phyloP scores from a whole-genome alignment of 2,329 filamentous ascomycete species.

The Aspergillus proliferans region DNA sequence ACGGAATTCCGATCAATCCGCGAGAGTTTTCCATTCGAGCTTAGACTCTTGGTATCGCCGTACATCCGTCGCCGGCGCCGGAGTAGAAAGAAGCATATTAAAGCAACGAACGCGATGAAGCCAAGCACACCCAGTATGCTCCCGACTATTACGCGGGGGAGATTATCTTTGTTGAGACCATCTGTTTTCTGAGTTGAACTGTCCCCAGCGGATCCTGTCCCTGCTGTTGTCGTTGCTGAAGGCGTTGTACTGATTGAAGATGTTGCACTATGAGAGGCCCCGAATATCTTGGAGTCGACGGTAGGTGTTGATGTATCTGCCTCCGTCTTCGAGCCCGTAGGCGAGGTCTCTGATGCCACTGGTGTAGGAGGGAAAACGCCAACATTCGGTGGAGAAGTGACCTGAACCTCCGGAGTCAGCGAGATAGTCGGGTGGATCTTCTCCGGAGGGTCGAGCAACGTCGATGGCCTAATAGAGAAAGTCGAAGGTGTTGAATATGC shows the following conservation, averaged over 20 bases:
- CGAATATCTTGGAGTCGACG: background rate
- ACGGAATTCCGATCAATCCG: constrained; percentile 8
- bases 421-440: background rate
- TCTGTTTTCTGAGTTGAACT: background rate
- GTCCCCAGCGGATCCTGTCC: background rate
- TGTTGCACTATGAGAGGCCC: background rate
- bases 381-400: background rate
- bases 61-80: constrained; percentile 16
- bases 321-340: background rate
- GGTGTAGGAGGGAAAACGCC: background rate
- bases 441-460: background rate
- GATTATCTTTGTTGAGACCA: background rate
- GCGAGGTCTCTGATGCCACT: background rate
- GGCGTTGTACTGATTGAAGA: background rate
- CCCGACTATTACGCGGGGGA: constrained; percentile 22
- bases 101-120: constrained; percentile 16
- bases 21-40: constrained; percentile 14
- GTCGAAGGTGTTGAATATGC: background rate
- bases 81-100: constrained; percentile 18
- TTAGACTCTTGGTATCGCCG: constrained; percentile 2
- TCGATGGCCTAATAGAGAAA: background rate
- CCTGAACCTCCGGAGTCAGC: background rate
- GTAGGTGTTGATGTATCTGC: background rate
- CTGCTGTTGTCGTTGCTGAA: background rate
- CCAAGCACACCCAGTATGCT: constrained; percentile 21